phyloP scores from a whole-genome alignment of 2,329 filamentous ascomycete genomes.

The Didymella segeticola region DNA sequence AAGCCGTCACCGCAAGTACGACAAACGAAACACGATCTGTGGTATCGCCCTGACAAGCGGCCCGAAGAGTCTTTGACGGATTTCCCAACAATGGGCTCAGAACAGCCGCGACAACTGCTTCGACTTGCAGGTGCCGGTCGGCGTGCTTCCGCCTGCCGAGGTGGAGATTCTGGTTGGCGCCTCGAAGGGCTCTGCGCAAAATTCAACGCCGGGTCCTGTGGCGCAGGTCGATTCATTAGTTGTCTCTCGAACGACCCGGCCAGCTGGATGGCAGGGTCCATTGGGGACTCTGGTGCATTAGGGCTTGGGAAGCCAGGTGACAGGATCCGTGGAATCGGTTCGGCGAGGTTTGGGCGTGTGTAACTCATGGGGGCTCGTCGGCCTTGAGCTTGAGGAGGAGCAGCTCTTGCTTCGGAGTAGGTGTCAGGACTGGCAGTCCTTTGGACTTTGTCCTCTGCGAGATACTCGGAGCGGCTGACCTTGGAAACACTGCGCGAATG shows the following conservation, averaged over 20 bases:
- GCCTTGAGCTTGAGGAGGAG: slow-evolving; percentile 19
- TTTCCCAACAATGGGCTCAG: slow-evolving; percentile 80
- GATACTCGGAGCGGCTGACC: slow-evolving; percentile 29
- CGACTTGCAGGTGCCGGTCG: slow-evolving; percentile 58
- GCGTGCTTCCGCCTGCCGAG: slow-evolving; percentile 26
- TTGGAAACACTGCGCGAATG: slow-evolving; percentile 45
- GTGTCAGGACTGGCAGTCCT: slow-evolving; percentile 42
- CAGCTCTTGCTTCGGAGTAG: slow-evolving; percentile 28
- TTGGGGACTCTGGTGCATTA: slow-evolving; percentile 45
- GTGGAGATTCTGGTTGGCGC: slow-evolving; percentile 20
- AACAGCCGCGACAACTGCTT: slow-evolving; percentile 84
- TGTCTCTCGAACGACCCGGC: slow-evolving; percentile 35
- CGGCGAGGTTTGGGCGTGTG: slow-evolving; percentile 29
- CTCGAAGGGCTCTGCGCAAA: slow-evolving; percentile 22
- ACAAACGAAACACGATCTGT: slow-evolving; percentile 95
- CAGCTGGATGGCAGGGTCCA: slow-evolving; percentile 50
- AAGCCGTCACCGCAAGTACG: slow-evolving; percentile 82
- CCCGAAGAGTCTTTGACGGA: slow-evolving; percentile 94
- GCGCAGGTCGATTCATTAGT: slow-evolving; percentile 17
- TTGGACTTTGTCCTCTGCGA: slow-evolving; percentile 32
- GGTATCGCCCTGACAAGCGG: slow-evolving; percentile 88
- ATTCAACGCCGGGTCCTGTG: slow-evolving; percentile 25
- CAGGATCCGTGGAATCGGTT: slow-evolving; percentile 29
- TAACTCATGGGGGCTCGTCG: slow-evolving; percentile 29
- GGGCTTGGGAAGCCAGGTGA: slow-evolving; percentile 28